Evolutionary conservation across 2,329 filamentous ascomycete species (phyloP).

Genomic region (Claviceps fusiformis): DNA sequence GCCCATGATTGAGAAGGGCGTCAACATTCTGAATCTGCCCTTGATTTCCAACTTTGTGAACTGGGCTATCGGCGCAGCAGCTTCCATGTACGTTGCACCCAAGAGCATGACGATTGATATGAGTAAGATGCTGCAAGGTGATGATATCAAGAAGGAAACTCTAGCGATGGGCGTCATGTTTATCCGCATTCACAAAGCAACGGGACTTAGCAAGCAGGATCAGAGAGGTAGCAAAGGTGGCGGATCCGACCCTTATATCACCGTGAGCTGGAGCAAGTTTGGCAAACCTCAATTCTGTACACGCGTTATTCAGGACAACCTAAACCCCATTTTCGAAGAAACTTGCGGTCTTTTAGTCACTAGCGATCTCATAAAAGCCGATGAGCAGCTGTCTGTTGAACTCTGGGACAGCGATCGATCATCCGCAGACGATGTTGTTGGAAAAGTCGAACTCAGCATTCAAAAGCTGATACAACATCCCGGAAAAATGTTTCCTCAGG

Average conservation of each 20-base stretch:
- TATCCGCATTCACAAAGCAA: conserved; percentile 78
- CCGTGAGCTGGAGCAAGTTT: conserved; percentile 88
- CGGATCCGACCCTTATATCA: conserved; percentile 91
- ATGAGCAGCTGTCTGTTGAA: conserved; percentile 86
- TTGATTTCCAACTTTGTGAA: conserved; percentile 95
- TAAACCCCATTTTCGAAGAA: conserved; percentile 89
- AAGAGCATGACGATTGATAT: conserved; percentile 90
- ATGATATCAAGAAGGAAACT: conserved; percentile 83
- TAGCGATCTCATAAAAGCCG: conserved; percentile 77
- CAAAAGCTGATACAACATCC: conserved; percentile 89
- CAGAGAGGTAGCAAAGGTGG: conserved; percentile 66
- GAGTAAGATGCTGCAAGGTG: conserved; percentile 78
- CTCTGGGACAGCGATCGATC: conserved; percentile 93
- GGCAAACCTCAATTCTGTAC: conserved; percentile 97
- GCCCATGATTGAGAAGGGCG: conserved; percentile 80
- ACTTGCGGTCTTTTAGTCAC: conserved; percentile 75
- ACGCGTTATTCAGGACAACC: conserved; percentile 83
- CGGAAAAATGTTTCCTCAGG: conserved; percentile 81
- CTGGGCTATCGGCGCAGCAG: conserved; percentile 78
- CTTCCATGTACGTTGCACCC: conserved; percentile 83
- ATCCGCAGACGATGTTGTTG: conserved; percentile 86
- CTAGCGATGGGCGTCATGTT: conserved; percentile 80
- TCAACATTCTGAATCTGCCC: conserved; percentile 84
- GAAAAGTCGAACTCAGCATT: conserved; percentile 85
- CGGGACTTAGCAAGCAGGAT: conserved; percentile 85